Conservation (phyloP, 2,329 filamentous ascomycete genomes). For the Venturia oleaginea region DNA sequence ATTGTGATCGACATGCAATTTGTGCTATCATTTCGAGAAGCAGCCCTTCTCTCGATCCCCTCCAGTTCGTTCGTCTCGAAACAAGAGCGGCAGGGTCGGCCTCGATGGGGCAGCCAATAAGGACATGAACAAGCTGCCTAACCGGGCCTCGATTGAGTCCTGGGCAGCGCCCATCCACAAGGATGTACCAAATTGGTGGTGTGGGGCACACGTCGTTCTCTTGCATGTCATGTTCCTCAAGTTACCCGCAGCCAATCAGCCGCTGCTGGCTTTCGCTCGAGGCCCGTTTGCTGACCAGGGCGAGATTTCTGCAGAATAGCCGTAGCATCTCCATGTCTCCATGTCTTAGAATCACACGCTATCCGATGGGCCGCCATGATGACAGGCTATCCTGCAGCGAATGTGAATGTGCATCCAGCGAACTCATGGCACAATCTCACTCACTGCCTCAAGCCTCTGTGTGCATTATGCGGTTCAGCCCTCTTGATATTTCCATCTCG, state of each 20-base stretch:
- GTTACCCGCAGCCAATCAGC: neutral
- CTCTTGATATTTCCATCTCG: neutral
- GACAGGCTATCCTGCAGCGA: neutral
- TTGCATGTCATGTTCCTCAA: neutral
- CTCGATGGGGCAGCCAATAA: neutral
- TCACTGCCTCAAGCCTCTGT: neutral
- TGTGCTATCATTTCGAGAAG: neutral
- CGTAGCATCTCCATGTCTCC: neutral
- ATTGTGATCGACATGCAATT: neutral
- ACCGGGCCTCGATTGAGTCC: neutral
- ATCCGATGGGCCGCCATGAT: neutral
- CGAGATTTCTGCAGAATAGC: neutral
- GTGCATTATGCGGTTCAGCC: neutral
- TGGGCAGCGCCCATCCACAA: neutral
- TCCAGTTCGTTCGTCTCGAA: conserved; percentile 1
- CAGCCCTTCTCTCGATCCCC: neutral
- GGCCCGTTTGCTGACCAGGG: neutral
- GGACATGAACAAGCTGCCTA: neutral
- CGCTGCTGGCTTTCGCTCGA: neutral
- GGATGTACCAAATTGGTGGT: neutral
- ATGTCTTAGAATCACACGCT: neutral
- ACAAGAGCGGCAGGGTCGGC: neutral
- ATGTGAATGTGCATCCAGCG: neutral
- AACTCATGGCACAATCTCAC: neutral
- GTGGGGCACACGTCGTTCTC: neutral